Evolutionary conservation across 2,329 filamentous ascomycete genomes (phyloP).

Genomic region (Septoria petroselini): DNA sequence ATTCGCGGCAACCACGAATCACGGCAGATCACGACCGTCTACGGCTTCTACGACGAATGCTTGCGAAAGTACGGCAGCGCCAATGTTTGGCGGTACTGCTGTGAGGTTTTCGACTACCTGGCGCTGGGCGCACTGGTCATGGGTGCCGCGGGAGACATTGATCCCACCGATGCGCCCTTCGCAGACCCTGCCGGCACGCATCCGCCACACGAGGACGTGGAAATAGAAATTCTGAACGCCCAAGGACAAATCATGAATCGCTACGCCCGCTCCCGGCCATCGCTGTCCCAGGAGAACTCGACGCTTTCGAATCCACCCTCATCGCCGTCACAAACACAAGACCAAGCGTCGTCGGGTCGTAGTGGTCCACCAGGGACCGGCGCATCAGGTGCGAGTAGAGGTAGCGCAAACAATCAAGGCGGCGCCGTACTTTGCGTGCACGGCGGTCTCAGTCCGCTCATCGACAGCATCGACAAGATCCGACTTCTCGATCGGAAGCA

Average conservation of each 20-base stretch:
- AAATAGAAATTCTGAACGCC: constrained; percentile 90
- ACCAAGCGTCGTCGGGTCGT: constrained; percentile 31
- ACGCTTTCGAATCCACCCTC: constrained; percentile 34
- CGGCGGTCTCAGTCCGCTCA: constrained; percentile 83
- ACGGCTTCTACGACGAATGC: constrained; percentile 98
- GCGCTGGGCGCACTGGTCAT: constrained; percentile 85
- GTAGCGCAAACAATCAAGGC: constrained; percentile 58
- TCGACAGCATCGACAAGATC: constrained; percentile 95
- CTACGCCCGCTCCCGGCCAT: constrained; percentile 53
- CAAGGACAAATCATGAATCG: constrained; percentile 74
- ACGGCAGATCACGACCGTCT: constrained; percentile 93
- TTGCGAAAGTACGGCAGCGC: constrained; percentile 93
- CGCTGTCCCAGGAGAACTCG: constrained; percentile 23
- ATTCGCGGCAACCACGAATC: constrained; percentile 81
- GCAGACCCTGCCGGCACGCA: constrained; percentile 50
- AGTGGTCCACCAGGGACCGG: constrained; percentile 74
- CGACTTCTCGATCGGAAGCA: constrained; percentile 92
- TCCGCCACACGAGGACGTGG: constrained; percentile 64
- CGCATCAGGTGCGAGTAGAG: constrained; percentile 66
- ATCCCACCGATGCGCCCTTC: constrained; percentile 57
- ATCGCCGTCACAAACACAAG: constrained; percentile 42
- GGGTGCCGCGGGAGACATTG: constrained; percentile 68
- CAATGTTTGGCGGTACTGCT: constrained; percentile 94
- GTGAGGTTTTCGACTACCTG: constrained; percentile 96
- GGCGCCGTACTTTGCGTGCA: constrained; percentile 94